Percentiles rank a stretch among this genome's conserved stretches.
phyloP scores from a whole-genome alignment of 192 early-diverging fungal genomes.

The Podila minutissima region DNA sequence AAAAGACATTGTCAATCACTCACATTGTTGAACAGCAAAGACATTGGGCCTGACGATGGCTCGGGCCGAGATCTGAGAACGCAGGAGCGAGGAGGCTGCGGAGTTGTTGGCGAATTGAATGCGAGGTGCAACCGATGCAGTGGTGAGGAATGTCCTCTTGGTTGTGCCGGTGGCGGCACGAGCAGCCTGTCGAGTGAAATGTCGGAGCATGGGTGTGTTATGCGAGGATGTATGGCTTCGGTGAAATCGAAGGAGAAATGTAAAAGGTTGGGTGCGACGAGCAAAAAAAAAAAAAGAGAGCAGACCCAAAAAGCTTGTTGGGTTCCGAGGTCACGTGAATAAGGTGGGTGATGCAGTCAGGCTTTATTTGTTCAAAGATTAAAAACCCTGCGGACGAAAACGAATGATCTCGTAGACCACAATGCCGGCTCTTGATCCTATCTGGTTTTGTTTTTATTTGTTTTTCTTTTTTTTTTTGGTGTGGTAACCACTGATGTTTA shows the following conservation, averaged over 20 bases:
- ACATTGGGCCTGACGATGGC: constrained; percentile 24
- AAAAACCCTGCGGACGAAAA: too few species aligned
- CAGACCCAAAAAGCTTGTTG: too few species aligned
- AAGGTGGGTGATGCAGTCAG: too few species aligned
- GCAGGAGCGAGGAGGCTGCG: constrained; percentile 30
- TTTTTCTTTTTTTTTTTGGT: not conserved
- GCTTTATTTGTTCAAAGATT: too few species aligned
- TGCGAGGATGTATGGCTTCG: too few species aligned
- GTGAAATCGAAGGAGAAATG: not conserved
- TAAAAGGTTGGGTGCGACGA: not conserved
- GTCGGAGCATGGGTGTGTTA: not conserved
- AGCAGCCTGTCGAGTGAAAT: not conserved
- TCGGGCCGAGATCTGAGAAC: constrained; percentile 5
- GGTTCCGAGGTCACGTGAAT: too few species aligned
- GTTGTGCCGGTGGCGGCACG: not conserved
- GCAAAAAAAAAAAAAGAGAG: not conserved
- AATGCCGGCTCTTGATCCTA: too few species aligned
- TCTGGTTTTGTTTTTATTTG: not conserved
- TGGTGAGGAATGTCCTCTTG: constrained; percentile 33
- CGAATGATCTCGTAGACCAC: too few species aligned
- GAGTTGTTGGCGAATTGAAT: constrained; percentile 20
- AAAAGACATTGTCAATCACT: not conserved
- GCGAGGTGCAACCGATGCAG: constrained; percentile 3
- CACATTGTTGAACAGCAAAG: constrained; percentile 40
- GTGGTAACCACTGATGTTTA: too few species aligned